These are phyloP conservation scores for Debaryomyces sp. DNA, from an alignment of 1,139 yeast genomes.

Conservation along the genomic window DNA sequence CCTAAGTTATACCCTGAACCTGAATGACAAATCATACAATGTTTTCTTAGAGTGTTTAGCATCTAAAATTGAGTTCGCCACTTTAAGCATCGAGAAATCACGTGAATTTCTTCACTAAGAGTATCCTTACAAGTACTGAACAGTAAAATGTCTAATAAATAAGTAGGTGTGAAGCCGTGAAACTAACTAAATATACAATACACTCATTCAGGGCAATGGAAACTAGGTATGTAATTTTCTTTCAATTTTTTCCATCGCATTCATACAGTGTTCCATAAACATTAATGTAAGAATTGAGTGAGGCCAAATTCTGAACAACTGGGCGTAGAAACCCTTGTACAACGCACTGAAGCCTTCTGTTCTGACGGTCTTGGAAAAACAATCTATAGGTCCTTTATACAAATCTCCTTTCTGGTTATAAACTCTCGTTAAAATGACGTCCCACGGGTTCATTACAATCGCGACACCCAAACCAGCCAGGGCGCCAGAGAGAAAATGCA, in stretches of 20 bases:
- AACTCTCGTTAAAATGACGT: slow-evolving; percentile 89
- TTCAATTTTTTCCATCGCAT: slow-evolving; percentile 40
- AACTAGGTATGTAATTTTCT: background rate
- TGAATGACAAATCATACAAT: background rate
- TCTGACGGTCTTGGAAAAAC: slow-evolving; percentile 76
- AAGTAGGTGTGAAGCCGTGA: background rate
- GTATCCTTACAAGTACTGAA: background rate
- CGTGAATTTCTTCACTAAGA: slow-evolving; percentile 1
- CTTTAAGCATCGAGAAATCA: background rate
- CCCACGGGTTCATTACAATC: slow-evolving; percentile 96
- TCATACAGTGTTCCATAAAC: slow-evolving; percentile 95
- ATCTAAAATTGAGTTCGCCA: slow-evolving; percentile 4
- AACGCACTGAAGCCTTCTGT: slow-evolving; percentile 87
- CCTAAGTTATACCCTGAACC: background rate
- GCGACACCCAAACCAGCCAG: slow-evolving; percentile 91
- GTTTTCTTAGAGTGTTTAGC: background rate
- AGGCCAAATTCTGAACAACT: slow-evolving; percentile 88
- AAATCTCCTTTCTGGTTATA: slow-evolving; percentile 91
- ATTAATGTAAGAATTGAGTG: slow-evolving; percentile 89
- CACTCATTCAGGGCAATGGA: background rate
- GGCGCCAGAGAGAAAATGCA: slow-evolving; percentile 77
- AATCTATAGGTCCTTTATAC: slow-evolving; percentile 86
- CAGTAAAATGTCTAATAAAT: background rate
- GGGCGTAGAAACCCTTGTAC: slow-evolving; percentile 95
- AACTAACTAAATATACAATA: background rate